Percentiles rank a stretch among this genome's conserved stretches.
These are phyloP conservation scores for Pleurotus cornucopiae DNA, from an alignment of 768 basidiomycete species.

Conservation along the genomic window DNA sequence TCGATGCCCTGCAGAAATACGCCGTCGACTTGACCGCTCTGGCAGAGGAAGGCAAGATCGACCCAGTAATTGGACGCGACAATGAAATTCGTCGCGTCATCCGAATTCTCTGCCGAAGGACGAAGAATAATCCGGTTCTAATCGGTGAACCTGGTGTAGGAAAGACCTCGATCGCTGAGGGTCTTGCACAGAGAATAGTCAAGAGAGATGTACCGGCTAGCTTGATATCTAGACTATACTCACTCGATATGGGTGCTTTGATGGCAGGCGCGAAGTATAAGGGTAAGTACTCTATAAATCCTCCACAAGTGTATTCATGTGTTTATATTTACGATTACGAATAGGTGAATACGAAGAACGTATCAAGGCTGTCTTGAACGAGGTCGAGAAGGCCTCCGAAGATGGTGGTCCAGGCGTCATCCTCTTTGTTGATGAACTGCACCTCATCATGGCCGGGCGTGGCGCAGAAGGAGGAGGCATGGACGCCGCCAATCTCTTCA, in stretches of 20 bases:
- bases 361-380: constrained; percentile 86
- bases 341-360: constrained; percentile 87
- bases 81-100: constrained; percentile 86
- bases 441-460: constrained; percentile 89
- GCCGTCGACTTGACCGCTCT: constrained; percentile 82
- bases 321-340: not conserved
- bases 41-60: constrained; percentile 91
- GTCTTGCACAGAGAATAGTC: constrained; percentile 91
- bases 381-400: constrained; percentile 85
- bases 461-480: constrained; percentile 84
- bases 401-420: constrained; percentile 77
- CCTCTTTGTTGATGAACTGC: constrained; percentile 92
- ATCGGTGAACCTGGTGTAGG: constrained; percentile 95
- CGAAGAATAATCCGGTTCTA: constrained; percentile 96
- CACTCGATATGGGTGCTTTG: constrained; percentile 92
- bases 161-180: constrained; percentile 94
- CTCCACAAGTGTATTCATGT: not conserved
- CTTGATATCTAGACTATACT: constrained; percentile 71
- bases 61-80: constrained; percentile 91
- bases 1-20: constrained; percentile 89
- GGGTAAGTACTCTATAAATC: constrained; percentile 30
- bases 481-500: constrained; percentile 92
- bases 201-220: constrained; percentile 85
- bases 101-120: constrained; percentile 83
- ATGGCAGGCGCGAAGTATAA: constrained; percentile 94